Percentiles rank a stretch among this genome's conserved stretches.
These are phyloP conservation scores for Cardamine chenopodiifolia DNA, from an alignment of 345 rosid genomes.

Conservation along the genomic window DNA sequence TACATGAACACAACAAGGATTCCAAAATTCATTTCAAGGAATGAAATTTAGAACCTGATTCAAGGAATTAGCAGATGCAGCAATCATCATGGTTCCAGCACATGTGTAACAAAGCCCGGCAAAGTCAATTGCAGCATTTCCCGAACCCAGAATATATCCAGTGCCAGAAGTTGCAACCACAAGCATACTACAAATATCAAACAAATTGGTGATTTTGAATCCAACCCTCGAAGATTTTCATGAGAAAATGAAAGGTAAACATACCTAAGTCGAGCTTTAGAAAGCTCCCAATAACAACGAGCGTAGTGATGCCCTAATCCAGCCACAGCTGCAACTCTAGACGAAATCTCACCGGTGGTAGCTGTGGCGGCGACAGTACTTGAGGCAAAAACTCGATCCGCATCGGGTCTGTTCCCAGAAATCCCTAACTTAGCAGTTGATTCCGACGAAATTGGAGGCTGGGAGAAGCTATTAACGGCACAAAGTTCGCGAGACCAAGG, in stretches of 20 bases:
- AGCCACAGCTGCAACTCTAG: conserved; percentile 42
- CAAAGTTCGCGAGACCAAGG: conserved; percentile 40
- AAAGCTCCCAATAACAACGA: conserved; percentile 90
- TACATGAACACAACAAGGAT: background rate
- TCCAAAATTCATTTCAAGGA: background rate
- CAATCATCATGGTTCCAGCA: conserved; percentile 97
- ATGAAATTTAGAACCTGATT: conserved; percentile 63
- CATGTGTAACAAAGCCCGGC: conserved; percentile 90
- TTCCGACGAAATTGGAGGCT: conserved; percentile 34
- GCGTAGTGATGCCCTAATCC: conserved; percentile 58
- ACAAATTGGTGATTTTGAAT: background rate
- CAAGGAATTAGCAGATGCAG: conserved; percentile 92
- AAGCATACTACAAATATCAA: conserved; percentile 61
- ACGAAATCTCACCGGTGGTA: conserved; percentile 35
- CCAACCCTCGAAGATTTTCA: background rate
- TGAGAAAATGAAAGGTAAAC: background rate
- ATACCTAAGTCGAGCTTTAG: conserved; percentile 96
- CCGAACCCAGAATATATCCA: conserved; percentile 83
- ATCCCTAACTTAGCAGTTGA: conserved; percentile 48
- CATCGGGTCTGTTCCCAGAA: conserved; percentile 43
- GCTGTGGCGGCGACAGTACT: conserved; percentile 10
- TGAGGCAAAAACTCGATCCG: conserved; percentile 43
- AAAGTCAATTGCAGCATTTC: conserved; percentile 60
- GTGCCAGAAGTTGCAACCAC: conserved; percentile 99
- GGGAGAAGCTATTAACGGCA: conserved; percentile 30